Evolutionary conservation across 306 rosid species (phyloP).

Genomic region (Begonia loranthoides): DNA sequence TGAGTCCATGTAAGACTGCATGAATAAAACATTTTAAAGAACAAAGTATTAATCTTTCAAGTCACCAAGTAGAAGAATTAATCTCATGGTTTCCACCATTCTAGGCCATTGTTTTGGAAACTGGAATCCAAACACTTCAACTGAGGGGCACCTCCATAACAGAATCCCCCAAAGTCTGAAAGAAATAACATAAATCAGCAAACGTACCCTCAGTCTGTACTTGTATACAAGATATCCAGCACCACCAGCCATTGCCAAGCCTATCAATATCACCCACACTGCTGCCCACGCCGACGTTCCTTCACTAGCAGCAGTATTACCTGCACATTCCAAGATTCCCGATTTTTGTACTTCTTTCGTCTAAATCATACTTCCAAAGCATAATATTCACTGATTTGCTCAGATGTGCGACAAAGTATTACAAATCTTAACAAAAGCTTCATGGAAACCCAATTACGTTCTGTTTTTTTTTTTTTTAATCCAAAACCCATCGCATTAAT

Average conservation of each 20-base stretch:
- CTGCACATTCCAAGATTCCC: slow-evolving; percentile 21
- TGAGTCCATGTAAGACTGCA: slow-evolving; percentile 99
- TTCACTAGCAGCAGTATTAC: slow-evolving; percentile 53
- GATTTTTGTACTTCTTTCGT: neutral
- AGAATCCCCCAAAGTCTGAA: neutral
- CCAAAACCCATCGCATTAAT: neutral
- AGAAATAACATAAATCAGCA: slow-evolving; percentile 8
- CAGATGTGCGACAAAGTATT: neutral
- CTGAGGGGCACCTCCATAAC: neutral
- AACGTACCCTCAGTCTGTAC: slow-evolving; percentile 88
- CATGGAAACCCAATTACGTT: neutral
- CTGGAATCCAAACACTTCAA: too few relatives aligned
- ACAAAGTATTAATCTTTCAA: neutral
- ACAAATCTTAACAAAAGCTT: neutral
- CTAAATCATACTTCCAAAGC: neutral
- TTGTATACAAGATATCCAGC: slow-evolving; percentile 94
- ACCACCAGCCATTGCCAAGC: slow-evolving; percentile 60
- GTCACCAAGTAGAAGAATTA: neutral
- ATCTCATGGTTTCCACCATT: neutral
- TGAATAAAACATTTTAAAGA: slow-evolving; percentile 5
- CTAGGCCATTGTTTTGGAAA: neutral
- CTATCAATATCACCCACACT: slow-evolving; percentile 66
- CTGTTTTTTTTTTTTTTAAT: neutral
- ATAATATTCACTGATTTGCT: neutral
- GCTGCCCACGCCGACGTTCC: slow-evolving; percentile 68